phyloP scores from a whole-genome alignment of 139 green algal species.

The Mychonastes homosphaera region DNA sequence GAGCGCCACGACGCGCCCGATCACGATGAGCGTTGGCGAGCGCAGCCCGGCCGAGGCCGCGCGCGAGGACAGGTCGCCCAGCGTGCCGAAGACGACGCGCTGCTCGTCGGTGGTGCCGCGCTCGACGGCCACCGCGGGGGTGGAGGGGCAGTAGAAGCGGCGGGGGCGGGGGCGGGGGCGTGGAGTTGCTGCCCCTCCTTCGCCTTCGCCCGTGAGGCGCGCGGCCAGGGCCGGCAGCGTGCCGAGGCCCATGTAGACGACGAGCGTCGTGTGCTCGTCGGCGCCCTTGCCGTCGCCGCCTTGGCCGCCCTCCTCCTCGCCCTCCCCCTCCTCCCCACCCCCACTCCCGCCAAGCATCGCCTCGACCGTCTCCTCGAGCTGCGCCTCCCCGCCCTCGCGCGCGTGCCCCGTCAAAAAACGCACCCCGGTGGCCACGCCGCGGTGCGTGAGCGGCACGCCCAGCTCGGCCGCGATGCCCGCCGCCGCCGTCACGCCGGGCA shows the following conservation, averaged over 20 bases:
- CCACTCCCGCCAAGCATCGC: conserved; percentile 22
- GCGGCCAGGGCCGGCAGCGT: conserved; percentile 67
- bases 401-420: conserved; percentile 87
- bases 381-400: conserved; percentile 59
- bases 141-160: too few species aligned
- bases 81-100: conserved; percentile 59
- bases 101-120: conserved; percentile 80
- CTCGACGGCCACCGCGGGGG: conserved; percentile 91
- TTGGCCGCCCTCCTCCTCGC: too few species aligned
- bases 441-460: conserved; percentile 91
- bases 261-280: conserved; percentile 85
- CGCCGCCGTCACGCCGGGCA: conserved; percentile 74
- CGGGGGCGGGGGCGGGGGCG: conserved; percentile 35
- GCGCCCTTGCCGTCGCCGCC: too few species aligned
- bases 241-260: conserved; percentile 97
- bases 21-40: conserved; percentile 90
- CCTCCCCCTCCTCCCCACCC: too few species aligned
- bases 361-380: conserved; percentile 47
- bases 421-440: conserved; percentile 80
- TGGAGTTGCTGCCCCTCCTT: too few species aligned
- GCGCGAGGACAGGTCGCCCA: conserved; percentile 38
- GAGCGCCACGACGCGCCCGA: conserved; percentile 63
- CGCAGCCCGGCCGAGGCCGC: conserved; percentile 37
- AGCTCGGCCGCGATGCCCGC: conserved; percentile 70
- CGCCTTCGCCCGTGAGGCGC: conserved; percentile 39